These are phyloP conservation scores for Pythium periplocum DNA, from an alignment of 352 stramenopile genomes.

Conservation along the genomic window DNA sequence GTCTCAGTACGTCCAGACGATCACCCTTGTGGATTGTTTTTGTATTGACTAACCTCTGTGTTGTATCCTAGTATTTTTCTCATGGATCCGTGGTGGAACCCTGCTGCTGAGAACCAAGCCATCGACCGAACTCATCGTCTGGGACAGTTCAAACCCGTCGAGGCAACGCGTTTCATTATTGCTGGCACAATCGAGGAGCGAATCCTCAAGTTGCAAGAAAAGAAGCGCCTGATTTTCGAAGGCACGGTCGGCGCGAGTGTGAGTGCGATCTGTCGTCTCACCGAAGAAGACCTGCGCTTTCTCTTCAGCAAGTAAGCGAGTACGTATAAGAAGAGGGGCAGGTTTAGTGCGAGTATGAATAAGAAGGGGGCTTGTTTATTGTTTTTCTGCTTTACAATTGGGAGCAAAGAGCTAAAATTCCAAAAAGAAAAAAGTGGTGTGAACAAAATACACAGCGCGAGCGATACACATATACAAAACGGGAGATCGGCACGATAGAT, in stretches of 20 bases:
- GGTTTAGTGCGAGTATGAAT: too few relatives aligned
- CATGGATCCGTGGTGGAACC: slow-evolving; percentile 99
- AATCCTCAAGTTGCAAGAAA: slow-evolving; percentile 96
- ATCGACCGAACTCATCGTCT: slow-evolving; percentile 98
- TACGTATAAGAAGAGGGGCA: too few relatives aligned
- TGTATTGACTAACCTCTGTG: not conserved
- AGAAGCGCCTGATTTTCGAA: slow-evolving; percentile 97
- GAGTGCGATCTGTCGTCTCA: slow-evolving; percentile 86
- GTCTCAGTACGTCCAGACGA: slow-evolving; percentile 74
- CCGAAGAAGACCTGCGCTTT: slow-evolving; percentile 92
- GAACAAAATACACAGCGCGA: too few relatives aligned
- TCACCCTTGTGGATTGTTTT: not conserved
- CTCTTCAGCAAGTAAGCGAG: slow-evolving; percentile 59
- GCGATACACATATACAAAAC: too few relatives aligned
- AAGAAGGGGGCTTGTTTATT: too few relatives aligned
- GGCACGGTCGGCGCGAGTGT: slow-evolving; percentile 95
- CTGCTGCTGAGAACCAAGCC: slow-evolving; percentile 91
- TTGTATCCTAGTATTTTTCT: slow-evolving; percentile 88
- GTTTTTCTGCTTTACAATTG: too few relatives aligned
- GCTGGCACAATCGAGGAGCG: slow-evolving; percentile 97
- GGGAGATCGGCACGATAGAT: too few relatives aligned
- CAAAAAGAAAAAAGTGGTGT: too few relatives aligned
- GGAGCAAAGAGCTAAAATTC: too few relatives aligned
- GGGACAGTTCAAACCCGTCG: slow-evolving; percentile 96
- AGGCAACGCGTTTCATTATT: slow-evolving; percentile 97